Base-by-base conservation (phyloP, 2,329 filamentous ascomycete genomes). In the Pyrenochaeta sp. region DNA sequence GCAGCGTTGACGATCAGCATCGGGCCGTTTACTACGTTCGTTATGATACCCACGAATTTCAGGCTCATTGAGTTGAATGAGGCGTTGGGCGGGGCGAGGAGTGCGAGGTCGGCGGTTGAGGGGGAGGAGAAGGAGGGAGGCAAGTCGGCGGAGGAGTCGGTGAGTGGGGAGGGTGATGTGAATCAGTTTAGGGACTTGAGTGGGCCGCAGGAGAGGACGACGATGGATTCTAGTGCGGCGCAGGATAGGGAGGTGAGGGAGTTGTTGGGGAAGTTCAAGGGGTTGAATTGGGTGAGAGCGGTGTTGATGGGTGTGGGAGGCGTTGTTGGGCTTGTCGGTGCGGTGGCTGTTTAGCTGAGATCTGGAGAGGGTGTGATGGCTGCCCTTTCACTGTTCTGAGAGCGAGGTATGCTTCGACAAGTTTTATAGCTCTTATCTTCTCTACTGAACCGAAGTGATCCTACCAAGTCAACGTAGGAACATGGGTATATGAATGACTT, bases 151-250 rank as follows among this genome's bases (percentile, higher is more conserved):
- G 55, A 61, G 30, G 55, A 58, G 22, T 54, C 47, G 6, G 52
- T 58, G 0, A 34, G 59, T 20, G 48, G 53, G 7, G 45, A 64
- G 18, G 48, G 50, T 6, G 62, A 64, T 38, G 34, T 60, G 4
- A 63, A 51, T 39, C 58, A 67, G 43, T 64, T 51, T 53, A 52
- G 30, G n/a, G 64, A 67, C 47, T 11, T 60, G 36, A 66, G 61
- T 32, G 50, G 29, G 18, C 61, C 63, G 20, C 51, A 60, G 31
- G 51, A 44, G 31, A 35, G 44, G 30, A 64, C 59, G 21, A 3
- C 15, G 28, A 39, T 35, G 34, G 29, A 58, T 7, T 51, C 42
- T n/a, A 49, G 35, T 5, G 14, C 21, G 11, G 41, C 52, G 20
- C 48, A 62, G 17, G 60, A 62, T 18, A 35, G 44, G 35, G 50